These are phyloP conservation scores for Xylaria sp. DNA, from an alignment of 2,329 filamentous ascomycete genomes.

Conservation along the genomic window DNA sequence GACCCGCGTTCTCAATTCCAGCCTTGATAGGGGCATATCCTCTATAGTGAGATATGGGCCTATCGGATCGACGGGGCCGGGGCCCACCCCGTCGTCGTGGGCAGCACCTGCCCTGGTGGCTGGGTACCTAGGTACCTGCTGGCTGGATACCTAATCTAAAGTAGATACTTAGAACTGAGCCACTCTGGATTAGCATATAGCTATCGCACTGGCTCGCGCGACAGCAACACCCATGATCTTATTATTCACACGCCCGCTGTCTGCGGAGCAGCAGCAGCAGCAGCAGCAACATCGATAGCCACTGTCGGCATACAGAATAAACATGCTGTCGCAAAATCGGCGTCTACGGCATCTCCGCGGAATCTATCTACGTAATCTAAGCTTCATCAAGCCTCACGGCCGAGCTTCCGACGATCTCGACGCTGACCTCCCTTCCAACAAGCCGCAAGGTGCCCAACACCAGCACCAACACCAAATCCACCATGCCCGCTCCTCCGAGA, in stretches of 20 bases:
- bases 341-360: slow-evolving; percentile 86
- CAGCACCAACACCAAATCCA: slow-evolving; percentile 54
- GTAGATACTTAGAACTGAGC: too few relatives aligned
- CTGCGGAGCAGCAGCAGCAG: slow-evolving; percentile 40
- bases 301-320: slow-evolving; percentile 9
- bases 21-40: background rate
- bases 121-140: too few relatives aligned
- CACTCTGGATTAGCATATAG: too few relatives aligned
- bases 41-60: background rate
- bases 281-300: slow-evolving; percentile 33
- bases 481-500: slow-evolving; percentile 61
- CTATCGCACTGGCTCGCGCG: background rate
- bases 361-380: slow-evolving; percentile 85
- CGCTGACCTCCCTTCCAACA: slow-evolving; percentile 71
- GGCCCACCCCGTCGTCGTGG: too few relatives aligned
- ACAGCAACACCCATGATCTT: slow-evolving; percentile 27
- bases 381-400: slow-evolving; percentile 62
- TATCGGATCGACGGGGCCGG: too few relatives aligned
- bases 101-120: too few relatives aligned
- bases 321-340: slow-evolving; percentile 74
- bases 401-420: slow-evolving; percentile 81
- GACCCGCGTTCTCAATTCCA: background rate
- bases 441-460: slow-evolving; percentile 53
- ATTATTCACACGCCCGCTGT: slow-evolving; percentile 34
- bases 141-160: too few relatives aligned